Conservation (phyloP, 1,139 yeast species). For the Debaryomyces nepalensis region DNA sequence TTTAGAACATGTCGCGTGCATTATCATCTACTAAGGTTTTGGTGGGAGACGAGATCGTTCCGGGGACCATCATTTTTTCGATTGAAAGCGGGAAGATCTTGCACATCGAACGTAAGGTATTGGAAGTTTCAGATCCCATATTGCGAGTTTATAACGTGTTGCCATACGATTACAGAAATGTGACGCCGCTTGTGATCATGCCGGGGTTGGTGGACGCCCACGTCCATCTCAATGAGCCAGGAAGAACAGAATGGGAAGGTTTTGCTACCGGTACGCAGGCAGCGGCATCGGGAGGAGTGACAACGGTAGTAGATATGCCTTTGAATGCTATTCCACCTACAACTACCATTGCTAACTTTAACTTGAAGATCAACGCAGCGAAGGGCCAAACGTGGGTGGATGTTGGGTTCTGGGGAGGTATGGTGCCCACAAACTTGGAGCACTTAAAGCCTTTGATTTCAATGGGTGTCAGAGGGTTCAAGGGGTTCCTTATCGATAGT, state of each 20-base stretch:
- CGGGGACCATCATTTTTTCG: conserved; percentile 75
- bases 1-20: conserved; percentile 57
- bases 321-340: conserved; percentile 95
- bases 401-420: conserved; percentile 96
- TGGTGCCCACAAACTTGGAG: conserved; percentile 74
- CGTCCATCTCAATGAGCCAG: conserved; percentile 93
- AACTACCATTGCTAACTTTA: conserved; percentile 77
- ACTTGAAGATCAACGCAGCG: conserved; percentile 77
- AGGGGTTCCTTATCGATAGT: conserved; percentile 86
- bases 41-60: conserved; percentile 49
- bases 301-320: conserved; percentile 96
- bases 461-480: conserved; percentile 91
- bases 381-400: conserved; percentile 87
- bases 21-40: conserved; percentile 70
- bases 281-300: conserved; percentile 94
- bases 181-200: conserved; percentile 68
- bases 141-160: conserved; percentile 47
- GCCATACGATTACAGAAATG: conserved; percentile 51
- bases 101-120: conserved; percentile 44
- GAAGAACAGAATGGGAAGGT: conserved; percentile 96
- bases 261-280: conserved; percentile 91
- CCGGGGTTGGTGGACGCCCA: conserved; percentile 95
- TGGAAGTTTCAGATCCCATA: conserved; percentile 41
- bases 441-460: conserved; percentile 74
- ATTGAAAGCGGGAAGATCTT: conserved; percentile 67